Conservation (phyloP, 805 yeast genomes). For the Nakazawaea holstii region DNA sequence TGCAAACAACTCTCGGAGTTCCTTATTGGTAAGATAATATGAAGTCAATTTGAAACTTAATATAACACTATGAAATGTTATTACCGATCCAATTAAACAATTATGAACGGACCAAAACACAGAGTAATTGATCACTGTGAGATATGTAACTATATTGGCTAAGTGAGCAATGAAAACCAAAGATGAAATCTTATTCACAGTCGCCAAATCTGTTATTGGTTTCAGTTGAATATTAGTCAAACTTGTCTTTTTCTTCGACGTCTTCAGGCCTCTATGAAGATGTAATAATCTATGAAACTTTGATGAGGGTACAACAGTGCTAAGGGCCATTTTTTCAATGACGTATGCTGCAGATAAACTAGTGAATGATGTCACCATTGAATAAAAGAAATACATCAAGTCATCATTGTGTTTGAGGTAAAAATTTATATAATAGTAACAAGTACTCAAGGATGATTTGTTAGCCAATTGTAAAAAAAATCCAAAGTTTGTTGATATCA, state of each 20-base stretch:
- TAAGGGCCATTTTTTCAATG: background rate
- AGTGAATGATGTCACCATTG: background rate
- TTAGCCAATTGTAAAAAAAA: background rate
- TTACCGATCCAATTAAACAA: slow-evolving; percentile 37
- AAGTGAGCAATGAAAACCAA: slow-evolving; percentile 23
- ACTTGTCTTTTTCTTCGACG: slow-evolving; percentile 1
- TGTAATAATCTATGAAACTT: slow-evolving; percentile 1
- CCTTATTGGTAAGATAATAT: slow-evolving; percentile 38
- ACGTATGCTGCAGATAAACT: background rate
- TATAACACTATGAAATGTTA: slow-evolving; percentile 34
- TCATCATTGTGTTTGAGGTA: slow-evolving; percentile 3
- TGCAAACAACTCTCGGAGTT: slow-evolving; percentile 30
- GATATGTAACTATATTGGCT: slow-evolving; percentile 21
- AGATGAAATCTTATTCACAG: background rate
- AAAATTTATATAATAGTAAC: background rate
- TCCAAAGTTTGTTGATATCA: slow-evolving; percentile 1
- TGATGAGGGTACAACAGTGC: slow-evolving; percentile 1
- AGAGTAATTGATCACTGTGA: slow-evolving; percentile 22
- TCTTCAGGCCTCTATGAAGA: background rate
- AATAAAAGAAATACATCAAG: background rate
- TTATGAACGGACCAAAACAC: slow-evolving; percentile 30
- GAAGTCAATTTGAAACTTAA: slow-evolving; percentile 35
- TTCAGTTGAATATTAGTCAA: slow-evolving; percentile 2
- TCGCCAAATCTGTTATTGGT: background rate
- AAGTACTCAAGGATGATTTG: background rate